Conservation (phyloP, 352 stramenopile species). For the Pythium monospermum region DNA sequence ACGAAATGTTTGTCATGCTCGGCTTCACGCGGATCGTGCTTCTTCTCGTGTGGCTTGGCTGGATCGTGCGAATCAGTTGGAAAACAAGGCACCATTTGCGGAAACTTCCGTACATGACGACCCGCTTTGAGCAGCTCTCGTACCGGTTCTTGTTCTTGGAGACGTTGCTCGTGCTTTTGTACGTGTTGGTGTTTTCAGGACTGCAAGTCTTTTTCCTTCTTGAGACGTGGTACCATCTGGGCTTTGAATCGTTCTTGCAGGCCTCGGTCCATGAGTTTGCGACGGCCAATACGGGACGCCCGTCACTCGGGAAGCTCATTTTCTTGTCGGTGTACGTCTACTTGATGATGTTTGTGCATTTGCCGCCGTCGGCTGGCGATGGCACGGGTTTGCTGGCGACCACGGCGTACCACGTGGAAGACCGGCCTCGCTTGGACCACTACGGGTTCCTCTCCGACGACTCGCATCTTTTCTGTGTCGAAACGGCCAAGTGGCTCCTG, state of each 20-base stretch:
- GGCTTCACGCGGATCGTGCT: constrained; percentile 56
- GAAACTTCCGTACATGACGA: constrained; percentile 77
- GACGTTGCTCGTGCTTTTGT: constrained; percentile 68
- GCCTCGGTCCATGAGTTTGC: constrained; percentile 62
- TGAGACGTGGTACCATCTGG: constrained; percentile 61
- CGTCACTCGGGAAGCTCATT: constrained; percentile 63
- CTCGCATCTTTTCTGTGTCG: constrained; percentile 83
- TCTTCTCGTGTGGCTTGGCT: constrained; percentile 65
- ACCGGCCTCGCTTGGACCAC: constrained; percentile 49
- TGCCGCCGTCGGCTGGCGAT: constrained; percentile 48
- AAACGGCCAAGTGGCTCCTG: constrained; percentile 76
- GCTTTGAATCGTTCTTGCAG: constrained; percentile 65
- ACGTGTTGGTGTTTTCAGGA: constrained; percentile 61
- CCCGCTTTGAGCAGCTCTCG: constrained; percentile 81
- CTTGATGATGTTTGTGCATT: constrained; percentile 79
- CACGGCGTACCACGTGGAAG: constrained; percentile 72
- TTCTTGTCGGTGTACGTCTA: constrained; percentile 84
- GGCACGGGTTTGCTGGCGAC: constrained; percentile 47
- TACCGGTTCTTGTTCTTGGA: constrained; percentile 82
- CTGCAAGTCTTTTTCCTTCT: constrained; percentile 61
- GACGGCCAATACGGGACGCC: constrained; percentile 42
- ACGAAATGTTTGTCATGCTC: constrained; percentile 62
- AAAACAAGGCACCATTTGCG: constrained; percentile 57
- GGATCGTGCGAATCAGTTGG: constrained; percentile 56
- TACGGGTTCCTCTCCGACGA: constrained; percentile 64